phyloP scores from a whole-genome alignment of 2,329 filamentous ascomycete genomes.

The Thielaviopsis cerberus region DNA sequence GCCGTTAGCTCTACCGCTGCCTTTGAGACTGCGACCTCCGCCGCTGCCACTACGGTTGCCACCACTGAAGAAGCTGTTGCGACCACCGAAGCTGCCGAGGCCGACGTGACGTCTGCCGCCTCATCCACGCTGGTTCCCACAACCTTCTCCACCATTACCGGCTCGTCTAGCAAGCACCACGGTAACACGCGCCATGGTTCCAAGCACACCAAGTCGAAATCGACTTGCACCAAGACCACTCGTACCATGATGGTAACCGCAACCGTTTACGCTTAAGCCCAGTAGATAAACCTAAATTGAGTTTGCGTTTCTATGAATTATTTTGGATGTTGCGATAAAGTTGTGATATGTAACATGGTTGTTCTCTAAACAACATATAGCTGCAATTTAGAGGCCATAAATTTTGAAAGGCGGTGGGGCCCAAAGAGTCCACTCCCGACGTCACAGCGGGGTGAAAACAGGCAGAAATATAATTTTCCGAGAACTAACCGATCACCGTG shows the following conservation, averaged over 20 bases:
- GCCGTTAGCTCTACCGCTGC: too few species aligned
- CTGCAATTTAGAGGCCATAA: background rate
- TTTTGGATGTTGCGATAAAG: background rate
- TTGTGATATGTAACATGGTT: background rate
- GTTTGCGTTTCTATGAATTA: background rate
- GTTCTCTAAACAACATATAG: background rate
- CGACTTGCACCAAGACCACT: background rate
- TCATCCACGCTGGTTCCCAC: background rate
- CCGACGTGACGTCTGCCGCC: background rate
- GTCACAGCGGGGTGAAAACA: constrained; percentile 6
- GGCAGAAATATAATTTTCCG: background rate
- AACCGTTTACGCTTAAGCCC: background rate
- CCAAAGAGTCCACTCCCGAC: constrained; percentile 1
- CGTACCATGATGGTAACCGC: background rate
- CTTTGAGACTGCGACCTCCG: constrained; percentile 23
- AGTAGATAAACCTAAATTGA: background rate
- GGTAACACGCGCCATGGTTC: background rate
- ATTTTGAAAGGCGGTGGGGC: constrained; percentile 5
- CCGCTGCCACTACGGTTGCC: constrained; percentile 33
- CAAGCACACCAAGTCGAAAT: background rate
- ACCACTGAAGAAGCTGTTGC: constrained; percentile 39
- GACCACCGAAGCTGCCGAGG: background rate
- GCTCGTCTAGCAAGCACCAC: background rate
- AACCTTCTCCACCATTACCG: background rate
- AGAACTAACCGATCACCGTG: background rate